Conservation (phyloP, 2,329 filamentous ascomycete species). For the Cytospora leucostoma region DNA sequence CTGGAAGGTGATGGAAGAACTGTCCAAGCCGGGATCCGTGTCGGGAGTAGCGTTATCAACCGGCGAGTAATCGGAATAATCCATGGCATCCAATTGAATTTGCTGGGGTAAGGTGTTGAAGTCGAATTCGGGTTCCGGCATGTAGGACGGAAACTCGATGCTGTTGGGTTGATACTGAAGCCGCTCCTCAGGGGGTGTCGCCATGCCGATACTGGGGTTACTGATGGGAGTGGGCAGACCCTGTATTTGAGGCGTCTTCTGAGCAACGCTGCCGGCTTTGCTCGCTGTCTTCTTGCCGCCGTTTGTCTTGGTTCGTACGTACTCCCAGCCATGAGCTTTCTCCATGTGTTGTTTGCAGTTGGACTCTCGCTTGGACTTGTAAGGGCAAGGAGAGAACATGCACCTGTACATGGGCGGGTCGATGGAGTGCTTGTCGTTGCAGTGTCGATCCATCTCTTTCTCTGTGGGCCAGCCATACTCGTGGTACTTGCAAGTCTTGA, state of each 20-base stretch:
- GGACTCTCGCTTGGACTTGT: constrained; percentile 92
- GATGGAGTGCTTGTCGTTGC: constrained; percentile 91
- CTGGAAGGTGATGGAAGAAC: constrained; percentile 60
- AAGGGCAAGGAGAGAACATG: constrained; percentile 79
- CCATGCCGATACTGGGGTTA: constrained; percentile 54
- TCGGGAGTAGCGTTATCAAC: constrained; percentile 53
- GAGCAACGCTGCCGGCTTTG: constrained; percentile 49
- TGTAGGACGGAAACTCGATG: constrained; percentile 53
- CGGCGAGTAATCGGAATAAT: constrained; percentile 40
- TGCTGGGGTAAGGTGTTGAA: constrained; percentile 42
- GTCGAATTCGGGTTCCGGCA: constrained; percentile 46
- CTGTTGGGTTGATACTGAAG: constrained; percentile 39
- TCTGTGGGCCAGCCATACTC: constrained; percentile 93
- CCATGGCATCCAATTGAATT: constrained; percentile 42
- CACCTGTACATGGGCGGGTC: constrained; percentile 83
- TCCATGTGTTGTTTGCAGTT: constrained; percentile 99
- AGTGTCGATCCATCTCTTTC: constrained; percentile 94
- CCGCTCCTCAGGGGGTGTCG: constrained; percentile 59
- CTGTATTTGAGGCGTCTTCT: constrained; percentile 61
- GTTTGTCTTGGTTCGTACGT: constrained; percentile 90
- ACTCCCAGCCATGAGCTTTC: constrained; percentile 90
- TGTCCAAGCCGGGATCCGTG: constrained; percentile 41
- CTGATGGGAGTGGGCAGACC: constrained; percentile 65
- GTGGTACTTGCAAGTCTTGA: constrained; percentile 84
- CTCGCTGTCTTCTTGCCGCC: constrained; percentile 52